phyloP scores from a whole-genome alignment of 352 stramenopile genomes.

The Aphanomyces astaci region DNA sequence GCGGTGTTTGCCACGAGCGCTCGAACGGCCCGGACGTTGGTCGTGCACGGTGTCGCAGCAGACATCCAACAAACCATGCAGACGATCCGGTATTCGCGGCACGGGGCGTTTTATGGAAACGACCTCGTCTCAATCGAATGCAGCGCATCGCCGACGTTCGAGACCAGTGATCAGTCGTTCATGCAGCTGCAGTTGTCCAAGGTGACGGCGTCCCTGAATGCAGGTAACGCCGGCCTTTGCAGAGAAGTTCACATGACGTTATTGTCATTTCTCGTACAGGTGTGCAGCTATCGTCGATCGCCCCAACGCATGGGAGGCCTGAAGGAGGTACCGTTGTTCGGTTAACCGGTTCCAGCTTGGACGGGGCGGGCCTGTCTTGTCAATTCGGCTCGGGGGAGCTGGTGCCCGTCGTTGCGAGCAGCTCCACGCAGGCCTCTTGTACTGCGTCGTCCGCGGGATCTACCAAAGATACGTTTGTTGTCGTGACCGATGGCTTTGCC shows the following conservation, averaged over 20 bases:
- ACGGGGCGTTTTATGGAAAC: constrained; percentile 45
- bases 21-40: constrained; percentile 28
- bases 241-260: too few relatives aligned
- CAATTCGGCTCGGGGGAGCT: constrained; percentile 25
- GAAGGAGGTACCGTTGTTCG: constrained; percentile 21
- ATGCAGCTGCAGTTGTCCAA: not conserved
- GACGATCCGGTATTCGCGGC: constrained; percentile 39
- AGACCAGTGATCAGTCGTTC: not conserved
- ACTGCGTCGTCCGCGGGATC: not conserved
- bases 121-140: constrained; percentile 40
- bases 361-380: constrained; percentile 16
- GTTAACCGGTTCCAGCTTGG: constrained; percentile 25
- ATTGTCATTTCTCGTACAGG: not conserved
- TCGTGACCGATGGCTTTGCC: constrained; percentile 11
- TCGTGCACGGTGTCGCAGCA: constrained; percentile 33
- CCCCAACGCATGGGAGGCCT: constrained; percentile 5
- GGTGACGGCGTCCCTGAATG: too few relatives aligned
- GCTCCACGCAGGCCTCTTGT: not conserved
- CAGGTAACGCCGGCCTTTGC: too few relatives aligned
- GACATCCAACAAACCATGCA: constrained; percentile 35
- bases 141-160: not conserved
- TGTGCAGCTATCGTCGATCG: constrained; percentile 4
- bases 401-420: not conserved
- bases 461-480: constrained; percentile 8
- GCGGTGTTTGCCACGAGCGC: constrained; percentile 25